Percentiles rank a stretch among this genome's conserved stretches.
phyloP scores from a whole-genome alignment of 176 grass and related monocot species.

The Calamus simplicifolius region DNA sequence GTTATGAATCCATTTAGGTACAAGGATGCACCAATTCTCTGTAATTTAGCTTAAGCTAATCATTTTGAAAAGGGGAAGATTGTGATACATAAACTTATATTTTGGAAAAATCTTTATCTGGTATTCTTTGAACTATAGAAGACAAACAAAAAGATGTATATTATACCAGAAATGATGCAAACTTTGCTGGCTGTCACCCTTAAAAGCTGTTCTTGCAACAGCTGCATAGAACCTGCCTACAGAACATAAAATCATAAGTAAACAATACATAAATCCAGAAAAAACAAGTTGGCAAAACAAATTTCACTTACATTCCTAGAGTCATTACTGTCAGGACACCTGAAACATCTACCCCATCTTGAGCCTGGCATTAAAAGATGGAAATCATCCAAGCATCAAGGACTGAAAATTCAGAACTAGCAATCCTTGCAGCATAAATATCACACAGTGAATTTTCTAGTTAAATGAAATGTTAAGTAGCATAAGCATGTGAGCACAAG shows the following conservation, averaged over 20 bases:
- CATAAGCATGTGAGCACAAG: too few relatives aligned
- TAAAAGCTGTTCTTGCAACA: constrained; percentile 97
- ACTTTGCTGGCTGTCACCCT: constrained; percentile 85
- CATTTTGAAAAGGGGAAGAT: too few relatives aligned
- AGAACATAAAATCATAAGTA: constrained; percentile 6
- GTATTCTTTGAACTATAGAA: neutral
- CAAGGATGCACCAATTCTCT: too few relatives aligned
- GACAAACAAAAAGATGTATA: constrained; percentile 1
- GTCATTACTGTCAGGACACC: constrained; percentile 96
- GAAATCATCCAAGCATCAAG: too few relatives aligned
- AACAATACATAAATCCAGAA: constrained; percentile 1
- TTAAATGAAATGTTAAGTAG: neutral
- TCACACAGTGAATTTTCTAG: neutral
- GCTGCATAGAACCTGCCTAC: constrained; percentile 87
- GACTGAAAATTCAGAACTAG: too few relatives aligned
- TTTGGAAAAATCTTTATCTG: too few relatives aligned
- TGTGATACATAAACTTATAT: too few relatives aligned
- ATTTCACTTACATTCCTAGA: constrained; percentile 85
- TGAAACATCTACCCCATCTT: constrained; percentile 74
- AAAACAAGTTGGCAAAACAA: constrained; percentile 22
- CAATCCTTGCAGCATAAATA: neutral
- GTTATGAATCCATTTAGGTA: too few relatives aligned
- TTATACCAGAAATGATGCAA: constrained; percentile 94
- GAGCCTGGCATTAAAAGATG: constrained; percentile 47
- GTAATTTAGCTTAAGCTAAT: too few relatives aligned